Evolutionary conservation across 2,329 filamentous ascomycete species (phyloP).

Genomic region (Coniosporium tulheliwenetii): DNA sequence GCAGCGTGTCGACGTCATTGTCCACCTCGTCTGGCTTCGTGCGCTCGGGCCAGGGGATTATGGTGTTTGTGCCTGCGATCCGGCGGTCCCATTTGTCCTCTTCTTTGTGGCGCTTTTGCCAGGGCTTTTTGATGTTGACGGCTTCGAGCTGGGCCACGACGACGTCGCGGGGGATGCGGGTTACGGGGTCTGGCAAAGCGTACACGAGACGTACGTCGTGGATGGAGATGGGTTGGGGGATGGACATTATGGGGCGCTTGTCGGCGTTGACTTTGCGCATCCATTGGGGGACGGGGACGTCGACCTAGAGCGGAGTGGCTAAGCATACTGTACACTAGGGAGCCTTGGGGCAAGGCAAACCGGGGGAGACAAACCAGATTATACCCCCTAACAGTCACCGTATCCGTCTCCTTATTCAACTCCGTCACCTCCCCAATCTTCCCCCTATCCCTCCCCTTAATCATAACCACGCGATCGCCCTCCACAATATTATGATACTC

Average conservation of each 20-base stretch:
- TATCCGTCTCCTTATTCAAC: slow-evolving; percentile 26
- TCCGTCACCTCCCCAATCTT: slow-evolving; percentile 60
- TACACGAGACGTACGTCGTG: slow-evolving; percentile 68
- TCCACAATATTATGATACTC: slow-evolving; percentile 19
- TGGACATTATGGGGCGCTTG: slow-evolving; percentile 27
- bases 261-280: slow-evolving; percentile 21
- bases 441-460: slow-evolving; percentile 65
- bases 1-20: slow-evolving; percentile 53
- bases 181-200: slow-evolving; percentile 50
- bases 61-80: slow-evolving; percentile 54
- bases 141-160: slow-evolving; percentile 58
- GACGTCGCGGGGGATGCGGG: slow-evolving; percentile 53
- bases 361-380: slow-evolving; percentile 20
- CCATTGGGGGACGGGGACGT: slow-evolving; percentile 25
- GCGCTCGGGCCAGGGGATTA: slow-evolving; percentile 61
- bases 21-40: slow-evolving; percentile 32
- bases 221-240: slow-evolving; percentile 45
- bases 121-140: slow-evolving; percentile 27
- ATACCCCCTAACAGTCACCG: slow-evolving; percentile 19
- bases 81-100: slow-evolving; percentile 28
- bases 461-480: slow-evolving; percentile 69
- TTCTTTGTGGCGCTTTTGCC: slow-evolving; percentile 30
- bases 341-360: neutral
- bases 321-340: too few species aligned
- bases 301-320: slow-evolving; percentile 19